Base-by-base conservation (phyloP, 768 basidiomycete species). In the Termitomyces sp. region DNA sequence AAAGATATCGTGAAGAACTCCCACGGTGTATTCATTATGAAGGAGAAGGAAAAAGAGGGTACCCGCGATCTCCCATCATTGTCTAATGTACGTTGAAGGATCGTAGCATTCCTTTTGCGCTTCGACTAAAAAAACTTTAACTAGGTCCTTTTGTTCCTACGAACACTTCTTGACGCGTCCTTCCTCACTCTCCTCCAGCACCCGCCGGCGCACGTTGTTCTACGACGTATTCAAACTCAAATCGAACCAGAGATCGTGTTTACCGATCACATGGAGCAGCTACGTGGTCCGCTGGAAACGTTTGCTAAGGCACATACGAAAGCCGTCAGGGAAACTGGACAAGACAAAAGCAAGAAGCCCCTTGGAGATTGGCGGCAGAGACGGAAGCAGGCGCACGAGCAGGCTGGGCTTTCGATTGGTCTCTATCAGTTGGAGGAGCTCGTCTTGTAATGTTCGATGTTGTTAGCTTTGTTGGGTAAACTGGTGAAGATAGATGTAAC, bases 371-470 rank as follows among this genome's bases (percentile, higher is more conserved):
- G 79, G 82, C 79, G 75, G 62, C 78, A 76, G 70, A 73, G 83
- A 66, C 77, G 74, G 66, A 85, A 81, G 69, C 71, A 76, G 61
- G 76, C 75, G n/a, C 78, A 78, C 37, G 81, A 84, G 62, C 81
- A 78, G 59, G 76, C 77, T 20, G 76, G 73, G 33, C 74, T 83
- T 56, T 78, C 76, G 36, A 75, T 90, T 56, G 87, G 88, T 22
- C 64, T 84, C 63, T 91, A 92, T 70, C 85, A 83, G 70, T 67
- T 92, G 60, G 90, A 92, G 64, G 87, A 90, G 65, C 74, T 93
- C 62, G 73, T 79, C 36, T 69, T 89, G 27, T 63, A 58, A 49
- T 39, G 6, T 15, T 37, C 13, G 24, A 42, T 39, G 37, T 46
- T 5, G 8, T 4, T 39, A 36, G 6, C 3, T 31, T 24, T 24